Evolutionary conservation across 257 asterid species (phyloP).

Genomic region (Ehretia macrophylla): DNA sequence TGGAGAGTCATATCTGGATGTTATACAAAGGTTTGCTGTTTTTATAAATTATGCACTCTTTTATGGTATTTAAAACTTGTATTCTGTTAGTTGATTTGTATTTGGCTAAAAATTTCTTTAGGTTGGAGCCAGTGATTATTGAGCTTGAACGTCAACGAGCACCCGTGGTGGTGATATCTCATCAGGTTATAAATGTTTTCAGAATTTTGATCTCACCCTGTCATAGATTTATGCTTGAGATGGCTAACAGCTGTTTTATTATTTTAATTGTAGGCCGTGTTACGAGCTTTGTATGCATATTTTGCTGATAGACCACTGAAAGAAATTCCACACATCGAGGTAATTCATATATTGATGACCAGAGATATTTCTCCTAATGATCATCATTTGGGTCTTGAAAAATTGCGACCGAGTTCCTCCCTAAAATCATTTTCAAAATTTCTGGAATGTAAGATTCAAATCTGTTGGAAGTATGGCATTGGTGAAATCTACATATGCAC

Average conservation of each 20-base stretch:
- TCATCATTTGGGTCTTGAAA: not conserved
- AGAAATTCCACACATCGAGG: conserved; percentile 97
- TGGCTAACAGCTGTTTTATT: conserved; percentile 16
- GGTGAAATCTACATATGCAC: no score
- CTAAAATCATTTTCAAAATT: no score
- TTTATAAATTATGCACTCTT: not conserved
- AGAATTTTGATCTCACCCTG: conserved; percentile 5
- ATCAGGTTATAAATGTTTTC: conserved; percentile 59
- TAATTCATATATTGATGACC: conserved; percentile 18
- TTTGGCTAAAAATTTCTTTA: conserved; percentile 25
- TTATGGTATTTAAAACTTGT: conserved; percentile 8
- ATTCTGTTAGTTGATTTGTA: conserved; percentile 10
- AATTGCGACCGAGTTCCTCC: not conserved
- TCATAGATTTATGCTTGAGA: not conserved
- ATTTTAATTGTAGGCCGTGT: conserved; percentile 60
- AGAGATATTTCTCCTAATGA: not conserved
- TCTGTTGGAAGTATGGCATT: no score
- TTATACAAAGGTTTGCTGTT: conserved; percentile 80
- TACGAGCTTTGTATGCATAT: conserved; percentile 96
- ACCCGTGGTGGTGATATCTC: conserved; percentile 95
- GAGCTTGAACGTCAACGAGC: conserved; percentile 98
- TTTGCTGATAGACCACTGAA: conserved; percentile 97
- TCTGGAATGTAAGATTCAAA: no score
- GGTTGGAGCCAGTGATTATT: conserved; percentile 97
- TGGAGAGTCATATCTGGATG: conserved; percentile 98